These are phyloP conservation scores for Striga asiatica DNA, from an alignment of 257 asterid species.

Conservation along the genomic window DNA sequence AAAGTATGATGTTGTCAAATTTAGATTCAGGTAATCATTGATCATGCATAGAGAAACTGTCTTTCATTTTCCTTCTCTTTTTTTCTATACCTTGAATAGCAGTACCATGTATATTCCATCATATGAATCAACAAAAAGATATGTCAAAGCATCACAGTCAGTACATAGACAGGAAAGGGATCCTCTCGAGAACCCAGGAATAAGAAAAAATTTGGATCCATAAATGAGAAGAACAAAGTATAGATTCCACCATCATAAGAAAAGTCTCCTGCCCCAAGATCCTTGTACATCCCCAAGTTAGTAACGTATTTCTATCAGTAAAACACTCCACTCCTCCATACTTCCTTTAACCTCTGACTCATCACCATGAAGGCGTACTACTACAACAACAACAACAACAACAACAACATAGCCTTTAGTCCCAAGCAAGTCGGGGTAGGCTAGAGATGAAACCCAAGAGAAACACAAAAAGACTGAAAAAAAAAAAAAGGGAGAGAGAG, in stretches of 20 bases:
- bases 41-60: background rate
- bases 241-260: too few species aligned
- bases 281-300: slow-evolving; percentile 8
- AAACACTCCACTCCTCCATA: slow-evolving; percentile 5
- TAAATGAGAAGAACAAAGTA: background rate
- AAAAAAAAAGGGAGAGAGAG: too few species aligned
- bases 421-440: too few species aligned
- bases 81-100: background rate
- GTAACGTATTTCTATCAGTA: slow-evolving; percentile 1
- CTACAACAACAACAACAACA: too few species aligned
- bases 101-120: background rate
- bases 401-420: too few species aligned
- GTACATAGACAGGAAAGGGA: background rate
- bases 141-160: background rate
- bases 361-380: slow-evolving; percentile 7
- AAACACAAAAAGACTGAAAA: too few species aligned
- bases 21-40: background rate
- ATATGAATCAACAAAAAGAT: background rate
- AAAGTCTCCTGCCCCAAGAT: background rate
- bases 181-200: background rate
- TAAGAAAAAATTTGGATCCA: slow-evolving; percentile 1
- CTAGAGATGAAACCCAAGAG: too few species aligned
- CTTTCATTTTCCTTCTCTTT: background rate
- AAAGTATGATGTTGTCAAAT: background rate
- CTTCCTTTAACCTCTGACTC: background rate